Conservation (phyloP, 1,284 basidiomycete species). For the Heimioporus punctisporus region DNA sequence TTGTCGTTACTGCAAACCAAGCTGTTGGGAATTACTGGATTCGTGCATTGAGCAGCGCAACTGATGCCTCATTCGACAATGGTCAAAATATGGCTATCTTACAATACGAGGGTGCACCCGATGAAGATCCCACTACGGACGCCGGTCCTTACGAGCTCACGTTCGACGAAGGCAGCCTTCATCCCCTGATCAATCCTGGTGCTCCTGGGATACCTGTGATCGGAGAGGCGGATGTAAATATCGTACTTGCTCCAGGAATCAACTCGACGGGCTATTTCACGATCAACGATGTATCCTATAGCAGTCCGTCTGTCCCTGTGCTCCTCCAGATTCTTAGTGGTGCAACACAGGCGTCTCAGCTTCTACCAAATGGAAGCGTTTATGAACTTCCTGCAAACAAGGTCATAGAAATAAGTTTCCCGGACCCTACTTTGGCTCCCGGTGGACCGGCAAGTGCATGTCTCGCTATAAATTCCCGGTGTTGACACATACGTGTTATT, state of each 20-base stretch:
- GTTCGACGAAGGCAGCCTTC: slow-evolving; percentile 34
- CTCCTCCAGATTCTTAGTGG: slow-evolving; percentile 28
- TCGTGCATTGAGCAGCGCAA: slow-evolving; percentile 23
- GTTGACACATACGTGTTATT: slow-evolving; percentile 2
- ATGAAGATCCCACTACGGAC: slow-evolving; percentile 42
- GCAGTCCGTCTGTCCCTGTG: slow-evolving; percentile 24
- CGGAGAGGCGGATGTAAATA: slow-evolving; percentile 32
- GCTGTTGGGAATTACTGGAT: slow-evolving; percentile 47
- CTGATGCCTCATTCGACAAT: slow-evolving; percentile 25
- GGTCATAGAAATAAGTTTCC: slow-evolving; percentile 37
- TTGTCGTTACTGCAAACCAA: slow-evolving; percentile 36
- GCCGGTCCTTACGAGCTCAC: slow-evolving; percentile 30
- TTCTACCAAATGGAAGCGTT: slow-evolving; percentile 35
- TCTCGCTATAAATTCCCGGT: neutral
- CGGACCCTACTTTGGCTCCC: slow-evolving; percentile 16
- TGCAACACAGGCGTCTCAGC: slow-evolving; percentile 23
- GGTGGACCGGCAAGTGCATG: slow-evolving; percentile 36
- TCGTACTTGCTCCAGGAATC: slow-evolving; percentile 20
- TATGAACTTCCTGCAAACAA: slow-evolving; percentile 32
- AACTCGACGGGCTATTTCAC: neutral
- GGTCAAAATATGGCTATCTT: slow-evolving; percentile 55
- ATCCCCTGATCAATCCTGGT: slow-evolving; percentile 33
- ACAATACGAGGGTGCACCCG: slow-evolving; percentile 48
- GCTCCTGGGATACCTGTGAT: slow-evolving; percentile 31
- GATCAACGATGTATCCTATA: slow-evolving; percentile 19